These are phyloP conservation scores for Paecilomyces formosus DNA, from an alignment of 2,329 filamentous ascomycete species.

Conservation along the genomic window DNA sequence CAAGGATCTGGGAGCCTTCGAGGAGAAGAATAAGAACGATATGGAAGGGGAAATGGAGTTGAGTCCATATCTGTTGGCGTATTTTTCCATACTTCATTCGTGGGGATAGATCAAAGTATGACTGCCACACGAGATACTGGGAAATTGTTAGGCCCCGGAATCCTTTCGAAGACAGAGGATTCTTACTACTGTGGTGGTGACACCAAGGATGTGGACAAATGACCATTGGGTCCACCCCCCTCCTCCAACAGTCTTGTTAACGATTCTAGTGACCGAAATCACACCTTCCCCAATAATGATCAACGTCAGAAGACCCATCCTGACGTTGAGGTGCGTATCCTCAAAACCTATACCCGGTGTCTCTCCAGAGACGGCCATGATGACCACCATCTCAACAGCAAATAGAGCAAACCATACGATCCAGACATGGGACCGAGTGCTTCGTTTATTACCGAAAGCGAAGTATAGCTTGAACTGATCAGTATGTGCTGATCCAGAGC, in stretches of 20 bases:
- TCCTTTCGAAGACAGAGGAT: neutral
- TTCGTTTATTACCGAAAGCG: constrained; percentile 17
- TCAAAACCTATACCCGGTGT: constrained; percentile 55
- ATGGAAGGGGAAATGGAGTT: constrained; percentile 56
- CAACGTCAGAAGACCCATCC: constrained; percentile 56
- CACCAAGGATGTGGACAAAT: constrained; percentile 30
- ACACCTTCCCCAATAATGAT: constrained; percentile 62
- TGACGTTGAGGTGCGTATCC: constrained; percentile 55
- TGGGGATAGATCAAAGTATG: constrained; percentile 52
- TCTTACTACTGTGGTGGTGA: constrained; percentile 31
- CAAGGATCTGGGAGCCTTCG: constrained; percentile 54
- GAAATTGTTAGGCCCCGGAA: neutral
- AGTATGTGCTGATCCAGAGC: neutral
- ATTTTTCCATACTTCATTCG: constrained; percentile 44
- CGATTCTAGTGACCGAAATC: constrained; percentile 51
- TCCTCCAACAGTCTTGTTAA: constrained; percentile 42
- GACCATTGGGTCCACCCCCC: constrained; percentile 34
- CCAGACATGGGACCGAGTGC: constrained; percentile 28
- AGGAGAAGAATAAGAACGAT: constrained; percentile 57
- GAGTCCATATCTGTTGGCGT: constrained; percentile 49
- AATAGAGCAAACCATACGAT: constrained; percentile 51
- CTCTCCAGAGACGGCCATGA: constrained; percentile 47
- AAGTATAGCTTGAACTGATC: constrained; percentile 22
- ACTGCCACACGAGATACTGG: constrained; percentile 54
- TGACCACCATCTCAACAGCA: constrained; percentile 44